Base-by-base conservation (phyloP, 2,329 filamentous ascomycete species). In the Cordyceps tenuipes region DNA sequence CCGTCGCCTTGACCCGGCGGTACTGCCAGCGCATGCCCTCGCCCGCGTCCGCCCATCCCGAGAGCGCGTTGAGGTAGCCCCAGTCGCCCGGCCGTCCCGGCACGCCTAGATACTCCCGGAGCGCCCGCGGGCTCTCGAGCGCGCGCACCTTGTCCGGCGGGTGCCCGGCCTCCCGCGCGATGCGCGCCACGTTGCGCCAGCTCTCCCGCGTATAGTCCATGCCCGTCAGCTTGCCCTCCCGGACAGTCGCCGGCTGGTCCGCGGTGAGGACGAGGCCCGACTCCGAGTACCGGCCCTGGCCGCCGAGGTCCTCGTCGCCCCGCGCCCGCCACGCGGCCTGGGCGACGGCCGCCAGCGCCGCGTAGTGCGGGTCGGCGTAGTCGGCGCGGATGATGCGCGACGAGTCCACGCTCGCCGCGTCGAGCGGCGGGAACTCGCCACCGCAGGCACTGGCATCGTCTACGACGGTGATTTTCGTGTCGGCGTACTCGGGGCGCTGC, bases 41-140 rank as follows among this genome's bases (percentile, higher is more conserved):
- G 63, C 86, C 86, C 0, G 90, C 90, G 69, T 96, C 82, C 2
- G 88, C 90, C 91, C 91, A 96, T 6, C 91, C 91, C 44, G 86
- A 88, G 31, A 80, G 77, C 57, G 79, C 79, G 71, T 96, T 95
- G 58, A 89, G 73, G 72, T 92, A 95, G 23, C 87, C 90, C 78
- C 79, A 85, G 63, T 79, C 80, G 15, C 84, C 89, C 34, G 79
- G 79, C 61, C 74, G 72, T 47, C 79, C 81, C 8, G 77, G 76
- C 0, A 77, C 81, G 12, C 76, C 75, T 34, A 82, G 69, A 7
- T 70, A 73, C 5, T 69, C 68, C 44, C 73, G 72, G 57, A 87
- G 76, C 23, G 75, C 76, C 31, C 73, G 69, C 12, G 69, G 66
- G 34, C 70, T 73, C 58, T 79, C 75, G 13, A 86, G 70, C 62